Percentiles rank a stretch among this genome's conserved stretches.
These are phyloP conservation scores for Murraya koenigii DNA, from an alignment of 345 rosid genomes.

Conservation along the genomic window DNA sequence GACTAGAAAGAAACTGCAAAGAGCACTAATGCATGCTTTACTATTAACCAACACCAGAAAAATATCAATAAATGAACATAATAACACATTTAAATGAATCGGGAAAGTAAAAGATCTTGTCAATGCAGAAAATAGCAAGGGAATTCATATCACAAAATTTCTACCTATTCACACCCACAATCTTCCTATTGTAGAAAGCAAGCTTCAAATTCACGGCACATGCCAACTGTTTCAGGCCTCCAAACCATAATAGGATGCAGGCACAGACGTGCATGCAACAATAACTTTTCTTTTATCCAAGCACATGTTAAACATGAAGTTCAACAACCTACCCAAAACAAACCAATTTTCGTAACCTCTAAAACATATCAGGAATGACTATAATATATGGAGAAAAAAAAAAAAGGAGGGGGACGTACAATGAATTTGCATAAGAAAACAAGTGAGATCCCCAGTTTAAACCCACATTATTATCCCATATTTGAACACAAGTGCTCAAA, in stretches of 20 bases:
- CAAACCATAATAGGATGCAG: background rate
- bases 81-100: background rate
- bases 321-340: background rate
- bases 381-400: background rate
- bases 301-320: background rate
- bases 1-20: background rate
- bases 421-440: background rate
- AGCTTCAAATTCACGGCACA: background rate
- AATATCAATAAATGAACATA: constrained; percentile 1
- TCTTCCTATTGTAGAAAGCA: background rate
- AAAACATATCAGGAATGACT: background rate
- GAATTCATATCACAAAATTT: background rate
- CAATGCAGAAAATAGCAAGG: constrained; percentile 1
- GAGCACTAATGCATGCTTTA: constrained; percentile 5
- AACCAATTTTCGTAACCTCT: background rate
- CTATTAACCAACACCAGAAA: constrained; percentile 1
- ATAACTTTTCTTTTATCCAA: background rate
- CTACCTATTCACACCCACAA: too few species aligned
- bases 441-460: constrained; percentile 25
- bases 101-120: background rate
- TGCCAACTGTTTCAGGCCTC: background rate
- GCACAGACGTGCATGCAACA: background rate
- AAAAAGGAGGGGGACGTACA: background rate
- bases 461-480: constrained; percentile 6
- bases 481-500: constrained; percentile 9